phyloP scores from a whole-genome alignment of 257 asterid species.

The Solanum virginianum region DNA sequence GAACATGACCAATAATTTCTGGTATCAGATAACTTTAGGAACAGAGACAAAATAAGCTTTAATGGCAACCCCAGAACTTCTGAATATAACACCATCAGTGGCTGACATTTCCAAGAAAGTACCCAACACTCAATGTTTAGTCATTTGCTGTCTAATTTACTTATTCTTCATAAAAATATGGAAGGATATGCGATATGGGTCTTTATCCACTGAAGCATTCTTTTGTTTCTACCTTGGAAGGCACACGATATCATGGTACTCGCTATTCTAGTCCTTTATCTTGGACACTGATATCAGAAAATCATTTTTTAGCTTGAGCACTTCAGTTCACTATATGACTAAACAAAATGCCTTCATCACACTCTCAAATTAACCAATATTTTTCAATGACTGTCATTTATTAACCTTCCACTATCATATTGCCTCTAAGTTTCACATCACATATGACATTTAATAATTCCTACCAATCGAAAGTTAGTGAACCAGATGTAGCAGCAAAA shows the following conservation, averaged over 20 bases:
- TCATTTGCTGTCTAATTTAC: background rate
- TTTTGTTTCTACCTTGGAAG: background rate
- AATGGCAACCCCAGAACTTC: background rate
- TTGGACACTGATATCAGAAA: slow-evolving; percentile 5
- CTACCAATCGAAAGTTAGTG: background rate
- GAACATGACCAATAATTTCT: background rate
- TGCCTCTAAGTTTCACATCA: background rate
- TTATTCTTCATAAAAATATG: background rate
- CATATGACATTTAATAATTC: background rate
- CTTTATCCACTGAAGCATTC: background rate
- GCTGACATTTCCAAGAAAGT: background rate
- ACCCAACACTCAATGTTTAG: background rate
- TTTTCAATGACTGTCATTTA: background rate
- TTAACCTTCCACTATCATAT: background rate
- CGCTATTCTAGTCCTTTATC: background rate
- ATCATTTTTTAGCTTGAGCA: background rate
- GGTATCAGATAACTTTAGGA: background rate
- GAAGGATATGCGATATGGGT: background rate
- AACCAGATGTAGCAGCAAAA: background rate
- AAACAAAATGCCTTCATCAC: background rate
- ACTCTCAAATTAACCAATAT: background rate
- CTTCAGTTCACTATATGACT: background rate
- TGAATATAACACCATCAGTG: background rate
- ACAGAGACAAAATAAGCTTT: background rate
- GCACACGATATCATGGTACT: background rate